These are phyloP conservation scores for Glebionis coronaria DNA, from an alignment of 129 eudicot genomes.

Conservation along the genomic window DNA sequence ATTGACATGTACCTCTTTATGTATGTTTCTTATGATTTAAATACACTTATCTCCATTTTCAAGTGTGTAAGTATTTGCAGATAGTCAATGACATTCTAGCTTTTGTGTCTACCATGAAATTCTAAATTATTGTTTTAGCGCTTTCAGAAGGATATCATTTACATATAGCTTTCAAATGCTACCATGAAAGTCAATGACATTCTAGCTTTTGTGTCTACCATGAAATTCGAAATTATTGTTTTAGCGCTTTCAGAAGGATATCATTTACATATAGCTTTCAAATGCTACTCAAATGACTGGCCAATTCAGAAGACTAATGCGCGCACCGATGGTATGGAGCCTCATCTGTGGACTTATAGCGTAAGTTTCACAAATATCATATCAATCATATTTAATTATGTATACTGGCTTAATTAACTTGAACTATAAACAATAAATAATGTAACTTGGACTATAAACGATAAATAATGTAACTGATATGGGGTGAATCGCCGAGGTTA, in stretches of 20 bases:
- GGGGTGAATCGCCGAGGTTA: background rate
- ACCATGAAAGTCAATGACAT: no score
- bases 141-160: no score
- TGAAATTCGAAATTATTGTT: no score
- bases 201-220: no score
- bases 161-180: no score
- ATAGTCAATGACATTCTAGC: no score
- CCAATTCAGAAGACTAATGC: conserved; percentile 79
- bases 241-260: no score
- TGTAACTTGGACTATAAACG: conserved; percentile 1
- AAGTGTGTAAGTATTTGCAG: no score
- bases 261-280: no score
- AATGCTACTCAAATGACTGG: no score
- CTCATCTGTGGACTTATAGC: conserved; percentile 3
- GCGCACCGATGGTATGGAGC: conserved; percentile 68
- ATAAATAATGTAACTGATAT: background rate
- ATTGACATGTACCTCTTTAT: background rate
- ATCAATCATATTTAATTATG: background rate
- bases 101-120: no score
- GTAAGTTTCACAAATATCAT: conserved; percentile 6
- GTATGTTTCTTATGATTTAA: conserved; percentile 2
- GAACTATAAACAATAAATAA: background rate
- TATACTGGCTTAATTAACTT: conserved; percentile 5
- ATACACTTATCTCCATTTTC: conserved; percentile 19
- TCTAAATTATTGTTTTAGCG: no score